Percentiles rank a stretch among this genome's conserved stretches.
These are phyloP conservation scores for Fistulina hepatica DNA, from an alignment of 1,284 basidiomycete genomes.

Conservation along the genomic window DNA sequence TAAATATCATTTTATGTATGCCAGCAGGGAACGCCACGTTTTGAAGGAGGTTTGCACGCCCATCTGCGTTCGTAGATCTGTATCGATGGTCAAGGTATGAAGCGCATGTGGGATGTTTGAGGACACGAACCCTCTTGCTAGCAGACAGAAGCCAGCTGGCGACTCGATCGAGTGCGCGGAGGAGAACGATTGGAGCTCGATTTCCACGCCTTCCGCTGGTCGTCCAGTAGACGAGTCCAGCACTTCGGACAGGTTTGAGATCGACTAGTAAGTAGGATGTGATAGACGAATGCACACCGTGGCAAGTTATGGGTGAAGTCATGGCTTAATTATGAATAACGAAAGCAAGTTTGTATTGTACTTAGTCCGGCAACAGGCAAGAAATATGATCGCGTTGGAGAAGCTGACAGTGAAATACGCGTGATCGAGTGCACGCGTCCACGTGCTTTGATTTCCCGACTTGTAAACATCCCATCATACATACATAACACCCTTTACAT, in stretches of 20 bases:
- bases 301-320: conserved; percentile 89
- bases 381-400: too few species aligned
- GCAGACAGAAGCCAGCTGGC: conserved; percentile 34
- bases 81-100: neutral
- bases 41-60: conserved; percentile 67
- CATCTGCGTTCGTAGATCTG: conserved; percentile 73
- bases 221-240: conserved; percentile 78
- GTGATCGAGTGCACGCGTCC: too few species aligned
- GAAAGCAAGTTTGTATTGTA: too few species aligned
- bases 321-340: too few species aligned
- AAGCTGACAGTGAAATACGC: too few species aligned
- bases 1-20: conserved; percentile 78
- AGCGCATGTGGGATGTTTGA: neutral
- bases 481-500: too few species aligned
- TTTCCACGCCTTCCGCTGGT: conserved; percentile 60
- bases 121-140: conserved; percentile 47
- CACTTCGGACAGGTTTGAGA: conserved; percentile 34
- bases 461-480: too few species aligned
- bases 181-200: conserved; percentile 45
- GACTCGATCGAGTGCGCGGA: conserved; percentile 20
- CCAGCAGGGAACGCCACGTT: conserved; percentile 38
- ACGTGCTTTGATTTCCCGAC: too few species aligned
- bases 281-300: conserved; percentile 39
- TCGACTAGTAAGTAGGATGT: conserved; percentile 1
- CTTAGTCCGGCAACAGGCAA: too few species aligned